phyloP scores from a whole-genome alignment of 208 protist species.

The Blechomonas ayalai region DNA sequence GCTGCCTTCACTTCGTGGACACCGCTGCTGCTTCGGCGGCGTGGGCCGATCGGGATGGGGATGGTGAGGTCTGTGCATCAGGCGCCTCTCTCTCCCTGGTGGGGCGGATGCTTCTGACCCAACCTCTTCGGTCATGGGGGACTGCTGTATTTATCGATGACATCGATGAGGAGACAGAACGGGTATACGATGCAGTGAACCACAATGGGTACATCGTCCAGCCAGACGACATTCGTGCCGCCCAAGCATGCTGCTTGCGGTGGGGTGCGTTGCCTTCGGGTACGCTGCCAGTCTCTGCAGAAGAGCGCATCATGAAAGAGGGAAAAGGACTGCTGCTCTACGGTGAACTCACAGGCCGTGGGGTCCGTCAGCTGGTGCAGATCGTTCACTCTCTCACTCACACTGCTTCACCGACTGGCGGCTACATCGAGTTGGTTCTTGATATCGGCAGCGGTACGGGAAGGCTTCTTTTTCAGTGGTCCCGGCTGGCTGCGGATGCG shows the following conservation, averaged over 20 bases:
- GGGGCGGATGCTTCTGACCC: constrained; percentile 8
- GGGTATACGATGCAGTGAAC: constrained; percentile 21
- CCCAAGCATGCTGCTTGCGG: neutral
- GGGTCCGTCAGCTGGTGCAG: constrained; percentile 49
- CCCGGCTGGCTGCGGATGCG: constrained; percentile 24
- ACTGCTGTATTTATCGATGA: constrained; percentile 23
- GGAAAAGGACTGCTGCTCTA: constrained; percentile 28
- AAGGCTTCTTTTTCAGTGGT: constrained; percentile 75
- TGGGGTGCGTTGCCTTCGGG: neutral
- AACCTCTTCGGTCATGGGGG: constrained; percentile 15
- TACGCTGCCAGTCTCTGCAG: neutral
- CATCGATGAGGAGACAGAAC: constrained; percentile 41
- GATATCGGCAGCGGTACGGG: constrained; percentile 66
- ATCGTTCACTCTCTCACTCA: constrained; percentile 15
- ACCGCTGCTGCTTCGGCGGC: neutral
- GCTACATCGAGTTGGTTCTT: constrained; percentile 21
- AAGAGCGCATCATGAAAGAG: neutral
- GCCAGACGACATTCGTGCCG: neutral
- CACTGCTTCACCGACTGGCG: neutral
- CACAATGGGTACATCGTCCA: neutral
- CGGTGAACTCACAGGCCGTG: constrained; percentile 61
- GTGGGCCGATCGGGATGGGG: neutral
- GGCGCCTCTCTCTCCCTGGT: neutral
- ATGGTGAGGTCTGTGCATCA: neutral
- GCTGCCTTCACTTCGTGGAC: constrained; percentile 16